Conservation (phyloP, 768 basidiomycete species). For the Cubamyces sp. region DNA sequence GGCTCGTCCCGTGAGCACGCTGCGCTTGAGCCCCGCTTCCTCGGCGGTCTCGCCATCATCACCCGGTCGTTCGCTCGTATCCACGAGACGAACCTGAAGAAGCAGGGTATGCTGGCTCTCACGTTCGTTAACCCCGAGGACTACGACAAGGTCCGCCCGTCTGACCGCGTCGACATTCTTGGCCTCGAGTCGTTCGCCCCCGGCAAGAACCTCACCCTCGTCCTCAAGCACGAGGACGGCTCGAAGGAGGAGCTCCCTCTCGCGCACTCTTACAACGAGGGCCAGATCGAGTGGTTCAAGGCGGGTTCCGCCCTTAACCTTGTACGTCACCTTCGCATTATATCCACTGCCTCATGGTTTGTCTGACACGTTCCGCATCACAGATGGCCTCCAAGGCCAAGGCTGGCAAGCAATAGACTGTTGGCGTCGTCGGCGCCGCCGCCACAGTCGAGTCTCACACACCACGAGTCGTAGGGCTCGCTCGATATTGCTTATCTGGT, state of each 20-base stretch:
- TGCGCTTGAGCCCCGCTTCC: constrained; percentile 92
- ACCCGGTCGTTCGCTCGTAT: constrained; percentile 97
- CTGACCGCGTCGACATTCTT: constrained; percentile 87
- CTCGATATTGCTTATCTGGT: too few relatives aligned
- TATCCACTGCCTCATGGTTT: background rate
- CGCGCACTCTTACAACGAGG: constrained; percentile 95
- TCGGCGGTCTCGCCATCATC: constrained; percentile 95
- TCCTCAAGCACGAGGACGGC: constrained; percentile 83
- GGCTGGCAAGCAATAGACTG: constrained; percentile 34
- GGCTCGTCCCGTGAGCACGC: constrained; percentile 98
- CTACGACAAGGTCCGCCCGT: constrained; percentile 89
- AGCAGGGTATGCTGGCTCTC: constrained; percentile 98
- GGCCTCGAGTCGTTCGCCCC: constrained; percentile 90
- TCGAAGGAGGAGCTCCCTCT: constrained; percentile 74
- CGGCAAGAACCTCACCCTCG: constrained; percentile 87
- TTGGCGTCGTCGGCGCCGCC: background rate
- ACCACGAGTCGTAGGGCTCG: background rate
- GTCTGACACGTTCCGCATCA: constrained; percentile 20
- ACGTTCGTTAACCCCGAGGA: constrained; percentile 92
- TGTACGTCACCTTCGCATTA: constrained; percentile 45
- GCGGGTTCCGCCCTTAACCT: constrained; percentile 93
- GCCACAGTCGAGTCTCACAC: background rate
- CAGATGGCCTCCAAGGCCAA: constrained; percentile 75
- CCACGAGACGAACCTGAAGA: constrained; percentile 98
- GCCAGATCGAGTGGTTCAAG: constrained; percentile 99